Evolutionary conservation across 73 alveolate genomes (phyloP), one percentile per base, ranked within the genome.

Genomic region (Paramecium bursaria): DNA sequence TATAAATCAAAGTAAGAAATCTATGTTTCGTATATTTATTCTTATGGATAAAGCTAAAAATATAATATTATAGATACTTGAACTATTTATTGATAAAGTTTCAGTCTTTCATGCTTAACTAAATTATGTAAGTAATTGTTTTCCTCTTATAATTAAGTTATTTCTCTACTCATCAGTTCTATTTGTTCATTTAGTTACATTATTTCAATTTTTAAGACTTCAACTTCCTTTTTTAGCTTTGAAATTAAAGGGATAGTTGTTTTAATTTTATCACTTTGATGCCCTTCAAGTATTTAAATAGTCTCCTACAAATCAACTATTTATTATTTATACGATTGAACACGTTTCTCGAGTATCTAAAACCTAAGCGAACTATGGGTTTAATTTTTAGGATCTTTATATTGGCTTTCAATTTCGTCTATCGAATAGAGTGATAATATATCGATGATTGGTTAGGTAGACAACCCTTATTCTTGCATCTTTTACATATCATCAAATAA

Each of bases 1-100:
- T 67, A 67, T n/a, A 67, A 25, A 10, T 67, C 82, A 67, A 67
- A 67, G 21, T 35, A 67, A 17, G 82, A 67, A 1, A 67, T 57
- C 19, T 67, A 42, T 35, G 82, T 67, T 67, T 67, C 82, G 14
- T 17, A 25, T 39, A 67, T 39, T 67, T 14, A 31, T 35, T 67
- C 82, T 14, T 23, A 22, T 0, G 27, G 30, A 42, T 67, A 67
- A 25, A 19, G 19, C 82, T 67, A 67, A 39, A 7, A 3, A 33
- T 67, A 67, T 29, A 1, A 67, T 15, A 15, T 25, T 21, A 17
- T 2, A 0, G 22, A 15, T 67, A 67, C 82, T 15, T 67, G 42
- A 53, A 67, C 44, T 0, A 67, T 35, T 67, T 23, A 25, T 0
- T 19, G 11, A n/a, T 25, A 42, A 17, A 67, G 44, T 25, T 42